These are phyloP conservation scores for Castanospermum australe DNA, from an alignment of 306 rosid genomes.

Conservation along the genomic window DNA sequence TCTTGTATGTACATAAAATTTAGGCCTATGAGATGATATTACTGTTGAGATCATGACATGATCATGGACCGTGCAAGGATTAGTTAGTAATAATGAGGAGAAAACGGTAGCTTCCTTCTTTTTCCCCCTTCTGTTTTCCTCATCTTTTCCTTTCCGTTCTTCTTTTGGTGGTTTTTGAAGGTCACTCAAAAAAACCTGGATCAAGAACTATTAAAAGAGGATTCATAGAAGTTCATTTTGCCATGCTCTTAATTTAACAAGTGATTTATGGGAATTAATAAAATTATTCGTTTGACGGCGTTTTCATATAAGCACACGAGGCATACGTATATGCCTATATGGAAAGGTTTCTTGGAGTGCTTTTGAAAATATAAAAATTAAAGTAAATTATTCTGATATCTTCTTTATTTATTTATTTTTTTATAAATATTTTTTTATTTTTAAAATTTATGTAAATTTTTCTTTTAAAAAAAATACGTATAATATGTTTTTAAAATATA, in stretches of 20 bases:
- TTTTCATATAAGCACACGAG: too few species aligned
- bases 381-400: too few species aligned
- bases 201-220: background rate
- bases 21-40: slow-evolving; percentile 20
- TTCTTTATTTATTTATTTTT: too few species aligned
- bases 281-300: too few species aligned
- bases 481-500: too few species aligned
- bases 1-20: slow-evolving; percentile 26
- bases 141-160: background rate
- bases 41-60: slow-evolving; percentile 21
- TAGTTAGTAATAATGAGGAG: slow-evolving; percentile 20
- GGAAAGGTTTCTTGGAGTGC: too few species aligned
- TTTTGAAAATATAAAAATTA: too few species aligned
- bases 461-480: too few species aligned
- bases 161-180: background rate
- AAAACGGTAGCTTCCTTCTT: background rate
- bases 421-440: too few species aligned
- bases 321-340: too few species aligned
- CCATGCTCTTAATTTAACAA: background rate
- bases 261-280: too few species aligned
- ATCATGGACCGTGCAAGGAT: background rate
- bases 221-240: slow-evolving; percentile 14
- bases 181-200: background rate
- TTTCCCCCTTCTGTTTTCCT: background rate
- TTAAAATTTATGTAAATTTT: too few species aligned